Percentiles rank a stretch among this genome's conserved stretches.
phyloP scores from a whole-genome alignment of 75 land plant genomes.

The Isoetes taiwanensis region DNA sequence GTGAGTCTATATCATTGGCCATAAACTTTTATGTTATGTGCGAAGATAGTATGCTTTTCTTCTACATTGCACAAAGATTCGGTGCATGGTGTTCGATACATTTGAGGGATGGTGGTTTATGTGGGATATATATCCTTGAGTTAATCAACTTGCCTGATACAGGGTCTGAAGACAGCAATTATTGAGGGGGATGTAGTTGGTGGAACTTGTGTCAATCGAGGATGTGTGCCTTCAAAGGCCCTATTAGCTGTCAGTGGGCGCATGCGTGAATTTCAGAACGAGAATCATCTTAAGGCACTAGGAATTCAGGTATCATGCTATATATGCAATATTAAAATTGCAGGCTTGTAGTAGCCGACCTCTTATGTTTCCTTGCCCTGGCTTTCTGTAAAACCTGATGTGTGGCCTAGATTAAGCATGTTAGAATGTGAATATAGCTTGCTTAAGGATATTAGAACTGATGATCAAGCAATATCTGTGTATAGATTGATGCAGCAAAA shows the following conservation, averaged over 20 bases:
- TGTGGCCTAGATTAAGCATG: no score
- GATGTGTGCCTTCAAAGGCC: constrained; percentile 99
- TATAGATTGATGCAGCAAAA: constrained; percentile 47
- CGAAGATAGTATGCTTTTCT: no score
- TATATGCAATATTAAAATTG: no score
- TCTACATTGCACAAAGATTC: no score
- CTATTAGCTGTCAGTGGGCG: constrained; percentile 97
- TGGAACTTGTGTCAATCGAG: constrained; percentile 98
- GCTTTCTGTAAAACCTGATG: no score
- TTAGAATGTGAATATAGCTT: no score
- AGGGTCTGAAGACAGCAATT: constrained; percentile 97
- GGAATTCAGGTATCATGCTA: constrained; percentile 98
- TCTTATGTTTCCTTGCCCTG: no score
- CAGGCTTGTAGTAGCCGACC: no score
- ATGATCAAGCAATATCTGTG: background rate
- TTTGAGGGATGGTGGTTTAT: background rate
- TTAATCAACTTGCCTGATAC: background rate
- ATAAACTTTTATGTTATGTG: no score
- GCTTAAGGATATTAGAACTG: no score
- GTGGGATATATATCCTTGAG: background rate
- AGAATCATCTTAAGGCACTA: constrained; percentile 79
- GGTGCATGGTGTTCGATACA: background rate
- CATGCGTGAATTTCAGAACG: constrained; percentile 90
- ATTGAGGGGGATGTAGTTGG: constrained; percentile 98
- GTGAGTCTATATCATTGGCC: no score